A percentile compares a stretch with the other conserved stretches of the same genome.
phyloP scores from a whole-genome alignment of 805 yeast species.

The Barnettozyma pratensis region DNA sequence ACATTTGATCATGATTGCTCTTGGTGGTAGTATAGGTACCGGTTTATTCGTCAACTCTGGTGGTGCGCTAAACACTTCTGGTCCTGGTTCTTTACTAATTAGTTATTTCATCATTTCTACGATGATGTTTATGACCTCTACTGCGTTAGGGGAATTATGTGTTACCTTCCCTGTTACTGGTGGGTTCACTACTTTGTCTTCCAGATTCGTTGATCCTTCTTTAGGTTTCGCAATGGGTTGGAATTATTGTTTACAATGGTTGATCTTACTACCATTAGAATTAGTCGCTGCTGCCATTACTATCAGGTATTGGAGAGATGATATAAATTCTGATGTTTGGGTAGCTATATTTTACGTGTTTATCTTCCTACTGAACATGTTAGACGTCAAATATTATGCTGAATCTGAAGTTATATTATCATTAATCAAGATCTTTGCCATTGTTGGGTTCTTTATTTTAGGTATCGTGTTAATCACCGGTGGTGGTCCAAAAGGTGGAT shows the following conservation, averaged over 20 bases:
- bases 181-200: conserved; percentile 44
- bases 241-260: conserved; percentile 50
- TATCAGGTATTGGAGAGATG: conserved; percentile 45
- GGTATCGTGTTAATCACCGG: conserved; percentile 56
- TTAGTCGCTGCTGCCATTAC: conserved; percentile 49
- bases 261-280: conserved; percentile 45
- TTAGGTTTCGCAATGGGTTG: conserved; percentile 61
- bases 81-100: conserved; percentile 58
- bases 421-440: conserved; percentile 64
- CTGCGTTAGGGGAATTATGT: conserved; percentile 49
- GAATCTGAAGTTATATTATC: conserved; percentile 51
- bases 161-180: conserved; percentile 51
- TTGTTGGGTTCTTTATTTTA: conserved; percentile 55
- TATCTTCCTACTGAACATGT: conserved; percentile 42
- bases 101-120: conserved; percentile 50
- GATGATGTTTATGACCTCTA: conserved; percentile 55
- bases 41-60: conserved; percentile 68
- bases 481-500: conserved; percentile 48
- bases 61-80: conserved; percentile 49
- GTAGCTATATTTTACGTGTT: conserved; percentile 44
- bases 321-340: conserved; percentile 41
- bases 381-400: conserved; percentile 52
- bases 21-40: conserved; percentile 71
- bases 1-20: conserved; percentile 73
- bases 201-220: conserved; percentile 51